These are phyloP conservation scores for Viridothelium virens DNA, from an alignment of 495 filamentous ascomycete species.

Conservation along the genomic window DNA sequence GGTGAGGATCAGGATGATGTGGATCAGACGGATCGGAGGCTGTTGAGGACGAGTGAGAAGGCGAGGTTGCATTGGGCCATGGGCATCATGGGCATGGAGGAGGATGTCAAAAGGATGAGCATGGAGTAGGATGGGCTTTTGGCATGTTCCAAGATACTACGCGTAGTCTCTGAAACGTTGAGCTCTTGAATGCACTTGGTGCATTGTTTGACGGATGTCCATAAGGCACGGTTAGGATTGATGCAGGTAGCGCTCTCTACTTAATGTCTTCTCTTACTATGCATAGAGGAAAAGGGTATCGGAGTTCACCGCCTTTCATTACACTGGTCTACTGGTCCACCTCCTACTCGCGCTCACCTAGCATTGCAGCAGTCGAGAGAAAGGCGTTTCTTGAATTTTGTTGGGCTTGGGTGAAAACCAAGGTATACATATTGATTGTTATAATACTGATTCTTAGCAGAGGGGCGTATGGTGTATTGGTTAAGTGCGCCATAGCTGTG, in stretches of 20 bases:
- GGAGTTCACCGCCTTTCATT: no score
- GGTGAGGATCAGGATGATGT: constrained; percentile 29
- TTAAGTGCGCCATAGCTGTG: not conserved
- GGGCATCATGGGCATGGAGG: constrained; percentile 52
- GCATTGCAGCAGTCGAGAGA: no score
- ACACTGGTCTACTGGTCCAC: no score
- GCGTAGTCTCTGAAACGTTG: not conserved
- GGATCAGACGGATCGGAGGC: constrained; percentile 43
- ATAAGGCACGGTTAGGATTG: not conserved
- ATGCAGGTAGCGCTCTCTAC: not conserved
- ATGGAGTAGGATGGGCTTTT: not conserved
- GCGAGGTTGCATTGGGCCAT: constrained; percentile 49
- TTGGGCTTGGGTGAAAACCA: no score
- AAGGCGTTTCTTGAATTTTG: no score
- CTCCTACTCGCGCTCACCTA: no score
- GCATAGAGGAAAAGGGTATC: not conserved
- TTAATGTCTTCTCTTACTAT: constrained; percentile 3
- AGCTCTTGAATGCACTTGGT: not conserved
- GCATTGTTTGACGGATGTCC: not conserved
- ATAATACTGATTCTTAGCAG: not conserved
- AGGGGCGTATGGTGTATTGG: not conserved
- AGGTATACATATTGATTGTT: not conserved
- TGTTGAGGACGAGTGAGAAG: constrained; percentile 40
- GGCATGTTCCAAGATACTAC: not conserved
- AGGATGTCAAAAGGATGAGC: constrained; percentile 43